Evolutionary conservation across 176 grass and related monocot species (phyloP).

Genomic region (Oropetium thomaeum): DNA sequence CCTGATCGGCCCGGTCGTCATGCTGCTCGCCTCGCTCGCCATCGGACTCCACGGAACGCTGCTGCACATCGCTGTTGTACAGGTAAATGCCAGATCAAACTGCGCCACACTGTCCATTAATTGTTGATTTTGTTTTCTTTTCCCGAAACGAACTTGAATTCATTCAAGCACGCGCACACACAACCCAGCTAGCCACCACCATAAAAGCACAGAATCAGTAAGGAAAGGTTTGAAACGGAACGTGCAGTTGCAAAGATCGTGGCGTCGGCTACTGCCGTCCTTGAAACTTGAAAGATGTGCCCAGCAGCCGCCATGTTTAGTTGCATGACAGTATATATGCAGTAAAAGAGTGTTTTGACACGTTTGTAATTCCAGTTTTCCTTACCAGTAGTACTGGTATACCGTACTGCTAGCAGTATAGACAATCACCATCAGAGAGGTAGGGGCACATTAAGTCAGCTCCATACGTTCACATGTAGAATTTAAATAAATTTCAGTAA

Average conservation of each 20-base stretch:
- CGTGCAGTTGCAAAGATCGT: background rate
- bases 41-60: constrained; percentile 68
- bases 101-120: too few relatives aligned
- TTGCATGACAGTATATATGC: background rate
- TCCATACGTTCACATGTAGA: background rate
- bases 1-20: constrained; percentile 59
- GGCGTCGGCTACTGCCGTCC: background rate
- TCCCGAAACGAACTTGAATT: background rate
- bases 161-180: background rate
- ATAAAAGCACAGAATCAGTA: background rate
- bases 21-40: constrained; percentile 49
- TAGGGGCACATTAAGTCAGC: constrained; percentile 20
- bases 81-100: constrained; percentile 33
- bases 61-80: constrained; percentile 65
- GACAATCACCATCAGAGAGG: background rate
- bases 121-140: background rate
- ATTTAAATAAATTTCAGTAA: background rate
- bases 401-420: background rate
- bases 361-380: background rate
- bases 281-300: background rate
- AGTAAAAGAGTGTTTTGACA: background rate
- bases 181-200: background rate
- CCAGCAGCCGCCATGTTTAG: background rate
- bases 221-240: background rate
- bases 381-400: background rate